phyloP scores from a whole-genome alignment of 345 rosid genomes.

The Boechera retrofracta region DNA sequence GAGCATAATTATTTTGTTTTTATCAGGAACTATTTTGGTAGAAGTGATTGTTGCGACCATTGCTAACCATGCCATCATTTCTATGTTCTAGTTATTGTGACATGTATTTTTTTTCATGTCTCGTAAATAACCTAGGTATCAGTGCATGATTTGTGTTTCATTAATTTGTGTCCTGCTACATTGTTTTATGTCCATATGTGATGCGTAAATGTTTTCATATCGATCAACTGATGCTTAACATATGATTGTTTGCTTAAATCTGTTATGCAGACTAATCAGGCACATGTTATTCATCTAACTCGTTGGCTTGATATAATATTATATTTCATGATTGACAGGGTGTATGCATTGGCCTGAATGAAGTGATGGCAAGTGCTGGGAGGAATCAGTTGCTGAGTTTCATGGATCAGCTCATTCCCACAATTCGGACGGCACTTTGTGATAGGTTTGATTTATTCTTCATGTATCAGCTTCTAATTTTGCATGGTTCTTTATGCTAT shows the following conservation, averaged over 20 bases:
- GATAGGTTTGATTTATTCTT: constrained; percentile 64
- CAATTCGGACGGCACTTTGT: constrained; percentile 94
- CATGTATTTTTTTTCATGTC: constrained; percentile 7
- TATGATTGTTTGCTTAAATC: constrained; percentile 18
- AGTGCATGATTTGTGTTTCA: constrained; percentile 16
- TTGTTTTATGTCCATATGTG: constrained; percentile 24
- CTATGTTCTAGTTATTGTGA: background rate
- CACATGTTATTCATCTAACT: constrained; percentile 4
- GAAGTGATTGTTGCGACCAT: background rate
- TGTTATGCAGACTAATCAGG: constrained; percentile 25
- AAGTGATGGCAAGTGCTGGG: constrained; percentile 99
- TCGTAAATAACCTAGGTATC: constrained; percentile 15
- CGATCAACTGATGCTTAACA: constrained; percentile 24
- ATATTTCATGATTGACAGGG: constrained; percentile 59
- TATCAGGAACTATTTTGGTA: constrained; percentile 1
- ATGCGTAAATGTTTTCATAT: constrained; percentile 9
- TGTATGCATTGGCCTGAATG: constrained; percentile 96
- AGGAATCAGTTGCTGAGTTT: constrained; percentile 87
- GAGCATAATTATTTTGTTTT: background rate
- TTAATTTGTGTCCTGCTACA: constrained; percentile 24
- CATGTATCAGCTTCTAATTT: constrained; percentile 20
- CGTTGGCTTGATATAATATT: constrained; percentile 22
- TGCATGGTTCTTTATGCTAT: constrained; percentile 8
- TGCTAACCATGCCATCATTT: constrained; percentile 3
- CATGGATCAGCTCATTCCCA: constrained; percentile 95